These are phyloP conservation scores for Globisporangium takayamanum DNA, from an alignment of 352 stramenopile genomes.

Conservation along the genomic window DNA sequence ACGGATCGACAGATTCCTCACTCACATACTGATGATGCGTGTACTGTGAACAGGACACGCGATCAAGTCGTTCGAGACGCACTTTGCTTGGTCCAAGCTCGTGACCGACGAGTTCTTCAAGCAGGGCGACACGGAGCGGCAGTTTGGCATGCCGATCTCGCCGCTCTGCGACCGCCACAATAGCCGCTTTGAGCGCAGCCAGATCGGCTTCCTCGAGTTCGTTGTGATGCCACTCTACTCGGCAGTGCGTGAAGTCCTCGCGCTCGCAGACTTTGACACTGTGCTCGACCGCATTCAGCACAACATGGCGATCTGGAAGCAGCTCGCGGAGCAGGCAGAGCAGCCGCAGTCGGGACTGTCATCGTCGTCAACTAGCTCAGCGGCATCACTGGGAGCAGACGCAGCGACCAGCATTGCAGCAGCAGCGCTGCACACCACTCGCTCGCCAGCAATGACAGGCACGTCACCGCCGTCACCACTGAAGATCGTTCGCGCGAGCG, in stretches of 20 bases:
- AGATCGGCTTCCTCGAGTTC: constrained; percentile 73
- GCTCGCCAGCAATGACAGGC: too few species aligned
- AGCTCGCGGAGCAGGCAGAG: constrained; percentile 11
- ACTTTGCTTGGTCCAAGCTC: constrained; percentile 53
- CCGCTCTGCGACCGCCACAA: constrained; percentile 52
- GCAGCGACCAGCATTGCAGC: neutral
- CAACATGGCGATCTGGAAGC: constrained; percentile 47
- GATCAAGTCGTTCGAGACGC: constrained; percentile 51
- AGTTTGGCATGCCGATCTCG: constrained; percentile 50
- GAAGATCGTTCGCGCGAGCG: neutral
- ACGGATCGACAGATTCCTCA: neutral
- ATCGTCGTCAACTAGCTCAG: too few species aligned
- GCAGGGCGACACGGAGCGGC: constrained; percentile 54
- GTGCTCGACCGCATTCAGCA: constrained; percentile 37
- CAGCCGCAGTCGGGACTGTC: neutral
- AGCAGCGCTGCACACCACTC: neutral
- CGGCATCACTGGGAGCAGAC: too few species aligned
- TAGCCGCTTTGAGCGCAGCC: constrained; percentile 54
- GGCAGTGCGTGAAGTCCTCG: constrained; percentile 40
- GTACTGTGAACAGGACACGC: constrained; percentile 26
- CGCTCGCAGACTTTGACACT: constrained; percentile 33
- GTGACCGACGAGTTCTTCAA: constrained; percentile 65
- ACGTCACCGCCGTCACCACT: too few species aligned
- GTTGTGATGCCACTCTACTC: constrained; percentile 62
- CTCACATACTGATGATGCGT: neutral